Evolutionary conservation across 805 yeast genomes (phyloP).

Genomic region (Tetrapisispora iriomotensis): DNA sequence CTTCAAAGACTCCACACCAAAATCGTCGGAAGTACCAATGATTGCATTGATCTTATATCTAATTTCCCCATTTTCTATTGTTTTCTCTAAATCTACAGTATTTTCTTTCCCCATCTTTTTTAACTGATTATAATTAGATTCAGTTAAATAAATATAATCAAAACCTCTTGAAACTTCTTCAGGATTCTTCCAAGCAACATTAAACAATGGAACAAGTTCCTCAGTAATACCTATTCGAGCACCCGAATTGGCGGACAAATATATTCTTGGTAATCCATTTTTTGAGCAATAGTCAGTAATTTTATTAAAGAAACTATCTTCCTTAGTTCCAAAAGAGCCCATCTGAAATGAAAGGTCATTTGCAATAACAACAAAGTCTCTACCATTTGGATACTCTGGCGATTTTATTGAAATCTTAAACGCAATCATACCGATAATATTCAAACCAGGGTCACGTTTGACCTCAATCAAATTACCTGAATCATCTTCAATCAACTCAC

Average conservation of each 20-base stretch:
- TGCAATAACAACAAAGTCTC: conserved; percentile 85
- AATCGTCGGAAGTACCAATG: conserved; percentile 90
- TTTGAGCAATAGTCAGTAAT: conserved; percentile 87
- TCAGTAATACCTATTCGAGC: conserved; percentile 98
- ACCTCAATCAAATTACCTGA: conserved; percentile 71
- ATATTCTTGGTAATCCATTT: conserved; percentile 89
- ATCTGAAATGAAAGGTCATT: conserved; percentile 96
- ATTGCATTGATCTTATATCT: conserved; percentile 75
- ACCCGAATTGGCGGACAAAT: conserved; percentile 97
- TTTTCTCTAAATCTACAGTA: conserved; percentile 61
- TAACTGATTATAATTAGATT: conserved; percentile 49
- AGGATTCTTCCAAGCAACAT: conserved; percentile 86
- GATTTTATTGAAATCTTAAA: conserved; percentile 85
- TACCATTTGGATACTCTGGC: conserved; percentile 94
- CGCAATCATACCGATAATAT: conserved; percentile 95
- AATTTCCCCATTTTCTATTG: conserved; percentile 76
- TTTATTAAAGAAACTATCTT: conserved; percentile 82
- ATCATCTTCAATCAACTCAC: conserved; percentile 80
- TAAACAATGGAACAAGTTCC: conserved; percentile 78
- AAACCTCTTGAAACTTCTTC: conserved; percentile 75
- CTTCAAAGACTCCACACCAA: conserved; percentile 96
- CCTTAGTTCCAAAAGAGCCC: conserved; percentile 97
- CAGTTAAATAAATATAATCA: conserved; percentile 71
- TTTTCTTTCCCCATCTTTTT: conserved; percentile 50
- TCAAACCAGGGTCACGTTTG: conserved; percentile 91